phyloP scores from a whole-genome alignment of 352 stramenopile genomes.

The Phytophthora ramorum region DNA sequence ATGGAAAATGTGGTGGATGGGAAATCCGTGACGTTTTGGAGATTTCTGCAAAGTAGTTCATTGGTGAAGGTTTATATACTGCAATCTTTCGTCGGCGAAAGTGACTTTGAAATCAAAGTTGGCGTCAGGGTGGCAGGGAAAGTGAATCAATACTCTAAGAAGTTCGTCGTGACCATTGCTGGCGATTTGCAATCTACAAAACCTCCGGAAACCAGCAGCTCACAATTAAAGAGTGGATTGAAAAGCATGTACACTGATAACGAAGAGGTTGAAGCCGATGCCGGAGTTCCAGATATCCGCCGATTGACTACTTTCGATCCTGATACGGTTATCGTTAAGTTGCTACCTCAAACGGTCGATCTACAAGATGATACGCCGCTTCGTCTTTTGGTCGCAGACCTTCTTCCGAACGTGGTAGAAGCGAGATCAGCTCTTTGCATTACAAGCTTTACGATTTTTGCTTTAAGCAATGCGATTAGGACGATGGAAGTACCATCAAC shows the following conservation, averaged over 20 bases:
- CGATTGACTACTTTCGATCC: conserved; percentile 1
- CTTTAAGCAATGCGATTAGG: conserved; percentile 2
- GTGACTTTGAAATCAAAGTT: conserved; percentile 18
- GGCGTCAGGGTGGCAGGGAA: conserved; percentile 4
- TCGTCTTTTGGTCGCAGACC: conserved; percentile 7
- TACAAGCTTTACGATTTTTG: conserved; percentile 23
- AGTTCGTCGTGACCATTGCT: background rate
- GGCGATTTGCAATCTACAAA: conserved; percentile 1
- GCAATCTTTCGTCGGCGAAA: conserved; percentile 13
- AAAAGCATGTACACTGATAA: background rate
- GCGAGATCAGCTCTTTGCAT: conserved; percentile 4
- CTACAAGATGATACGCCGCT: conserved; percentile 9
- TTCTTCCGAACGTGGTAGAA: conserved; percentile 1
- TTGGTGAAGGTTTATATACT: conserved; percentile 17
- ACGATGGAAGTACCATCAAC: conserved; percentile 10
- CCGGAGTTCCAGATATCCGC: background rate
- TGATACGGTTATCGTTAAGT: conserved; percentile 1
- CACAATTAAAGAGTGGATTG: background rate
- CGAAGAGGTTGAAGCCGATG: background rate
- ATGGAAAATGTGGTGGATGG: conserved; percentile 4
- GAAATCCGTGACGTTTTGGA: conserved; percentile 26
- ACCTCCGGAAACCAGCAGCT: background rate
- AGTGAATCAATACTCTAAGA: conserved; percentile 13
- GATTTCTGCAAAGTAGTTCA: conserved; percentile 21
- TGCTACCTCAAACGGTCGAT: conserved; percentile 11